Evolutionary conservation across 225 moss, liverwort and hornwort genomes (phyloP), one percentile per base, ranked within the genome.

Genomic region (Climacium dendroides): DNA sequence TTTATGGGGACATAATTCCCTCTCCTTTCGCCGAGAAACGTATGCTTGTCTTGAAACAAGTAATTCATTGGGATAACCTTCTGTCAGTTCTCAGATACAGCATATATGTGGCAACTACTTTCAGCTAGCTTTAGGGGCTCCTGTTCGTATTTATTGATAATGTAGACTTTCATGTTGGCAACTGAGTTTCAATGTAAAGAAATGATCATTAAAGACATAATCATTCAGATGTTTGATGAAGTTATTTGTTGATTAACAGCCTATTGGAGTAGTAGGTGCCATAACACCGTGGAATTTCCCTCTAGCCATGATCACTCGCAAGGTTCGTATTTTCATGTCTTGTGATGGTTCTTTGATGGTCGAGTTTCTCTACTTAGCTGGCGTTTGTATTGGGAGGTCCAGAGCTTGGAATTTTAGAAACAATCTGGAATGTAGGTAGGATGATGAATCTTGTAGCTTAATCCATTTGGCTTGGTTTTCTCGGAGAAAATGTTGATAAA

Each of bases 251-350:
- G 77, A 20, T 87, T 90, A 88, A 87, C 96, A 98, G 98, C 96
- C 98, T 53, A 71, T 98, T 81, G 98, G 98, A 78, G 98, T 96
- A 55, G 96, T 98, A 45, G 96, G 95, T 83, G 94, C 96, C 58
- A 89, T 96, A 79, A 95, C 96, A 55, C 98, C 98, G 37, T 98
- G 98, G 98, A 98, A 98, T 94, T 98, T 98, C 74, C 96, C 98
- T 59, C 87, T 96, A 29, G 96, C 96, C 50, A 98, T 98, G 98
- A 93, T 98, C 81, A 98, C 98, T 87, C 94, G 96, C 90, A 98
- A 98, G 96, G 97, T 97, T 84, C 74, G 47, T 83, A 52, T 83
- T 80, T 81, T 70, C 65, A 76, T 57, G 18, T 58, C 57, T 10
- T 61, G 66, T 17, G 35, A 71, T 81, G 58, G 43, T 67, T 74